A percentile compares a stretch with the other conserved stretches of the same genome.
phyloP scores from a whole-genome alignment of 345 rosid genomes.

The Clarkia xantiana region DNA sequence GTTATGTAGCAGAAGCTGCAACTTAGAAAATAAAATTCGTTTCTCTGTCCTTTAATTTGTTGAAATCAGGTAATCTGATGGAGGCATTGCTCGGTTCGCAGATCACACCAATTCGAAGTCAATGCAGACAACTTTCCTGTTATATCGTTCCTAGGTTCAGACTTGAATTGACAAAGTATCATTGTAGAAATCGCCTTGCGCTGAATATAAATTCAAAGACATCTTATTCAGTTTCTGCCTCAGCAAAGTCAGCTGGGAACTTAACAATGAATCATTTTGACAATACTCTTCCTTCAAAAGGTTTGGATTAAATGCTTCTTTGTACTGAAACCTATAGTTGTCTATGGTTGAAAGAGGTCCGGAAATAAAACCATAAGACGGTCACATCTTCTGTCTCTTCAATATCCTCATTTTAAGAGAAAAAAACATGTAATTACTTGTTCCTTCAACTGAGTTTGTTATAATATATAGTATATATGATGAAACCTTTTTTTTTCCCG shows the following conservation, averaged over 20 bases:
- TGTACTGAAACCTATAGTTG: background rate
- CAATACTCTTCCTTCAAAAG: conserved; percentile 44
- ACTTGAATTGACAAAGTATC: conserved; percentile 16
- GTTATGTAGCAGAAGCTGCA: no score
- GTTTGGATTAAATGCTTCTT: conserved; percentile 10
- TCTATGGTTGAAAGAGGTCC: no score
- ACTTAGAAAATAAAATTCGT: background rate
- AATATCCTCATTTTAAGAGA: no score
- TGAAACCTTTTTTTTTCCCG: no score
- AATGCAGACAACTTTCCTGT: conserved; percentile 15
- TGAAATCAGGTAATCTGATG: conserved; percentile 31
- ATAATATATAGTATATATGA: no score
- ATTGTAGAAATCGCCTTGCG: conserved; percentile 12
- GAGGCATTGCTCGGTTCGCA: conserved; percentile 37
- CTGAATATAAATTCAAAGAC: conserved; percentile 24
- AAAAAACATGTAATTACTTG: no score
- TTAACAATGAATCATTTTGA: conserved; percentile 22
- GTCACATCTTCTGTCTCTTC: no score
- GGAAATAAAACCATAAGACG: no score
- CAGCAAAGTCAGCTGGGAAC: conserved; percentile 34
- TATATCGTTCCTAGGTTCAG: conserved; percentile 15
- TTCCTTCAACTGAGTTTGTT: no score
- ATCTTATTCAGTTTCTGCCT: conserved; percentile 31
- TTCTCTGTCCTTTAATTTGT: conserved; percentile 5
- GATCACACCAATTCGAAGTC: conserved; percentile 20